Evolutionary conservation across 228 moss, liverwort and hornwort species (phyloP), one percentile per base, ranked within the genome.

Genomic region (Sphagnum magellanicum): DNA sequence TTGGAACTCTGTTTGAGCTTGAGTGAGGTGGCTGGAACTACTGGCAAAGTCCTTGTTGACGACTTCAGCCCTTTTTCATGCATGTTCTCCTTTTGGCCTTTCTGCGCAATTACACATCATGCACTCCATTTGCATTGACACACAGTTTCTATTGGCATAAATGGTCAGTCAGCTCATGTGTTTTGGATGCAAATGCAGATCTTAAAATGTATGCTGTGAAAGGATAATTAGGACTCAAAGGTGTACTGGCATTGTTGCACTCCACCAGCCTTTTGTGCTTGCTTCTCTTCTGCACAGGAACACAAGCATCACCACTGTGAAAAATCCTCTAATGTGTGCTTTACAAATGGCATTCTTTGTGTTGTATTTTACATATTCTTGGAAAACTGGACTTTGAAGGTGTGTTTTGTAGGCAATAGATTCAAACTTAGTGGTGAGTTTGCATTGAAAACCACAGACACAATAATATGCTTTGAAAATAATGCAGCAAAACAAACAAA

Each of bases 181-280:
- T 32, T 32, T 32, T 32, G 32, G 32, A 32, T 32, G 32, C 32
- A 32, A 32, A 32, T 32, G 32, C 32, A 32, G 32, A 32, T 32
- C 32, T 32, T 32, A 32, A 32, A 32, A 32, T 59, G 59, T 11
- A 59, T 59, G 59, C 59, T 59, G 15, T 59, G 15, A 15, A 59
- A 11, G 15, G 11, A 15, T 15, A 11, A 59, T 11, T 59, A 59
- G 15, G 11, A 11, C 12, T 15, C 15, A 59, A 11, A 11, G 59
- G 59, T 11, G 32, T 32, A 32, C 32, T 32, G 32, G 32, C 32
- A 32, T 32, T 32, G 72, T 67, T 63, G 75, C 82, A 48, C 77
- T 9, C 63, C 63, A 86, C 82, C 85, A 79, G 70, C 85, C 85
- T 67, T 82, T 86, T 4, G 77, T 77, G 8, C 70, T 73, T 15